Percentiles rank a stretch among this genome's conserved stretches.
Conservation (phyloP, 2,329 filamentous ascomycete species). For the Cladosporium sp. region DNA sequence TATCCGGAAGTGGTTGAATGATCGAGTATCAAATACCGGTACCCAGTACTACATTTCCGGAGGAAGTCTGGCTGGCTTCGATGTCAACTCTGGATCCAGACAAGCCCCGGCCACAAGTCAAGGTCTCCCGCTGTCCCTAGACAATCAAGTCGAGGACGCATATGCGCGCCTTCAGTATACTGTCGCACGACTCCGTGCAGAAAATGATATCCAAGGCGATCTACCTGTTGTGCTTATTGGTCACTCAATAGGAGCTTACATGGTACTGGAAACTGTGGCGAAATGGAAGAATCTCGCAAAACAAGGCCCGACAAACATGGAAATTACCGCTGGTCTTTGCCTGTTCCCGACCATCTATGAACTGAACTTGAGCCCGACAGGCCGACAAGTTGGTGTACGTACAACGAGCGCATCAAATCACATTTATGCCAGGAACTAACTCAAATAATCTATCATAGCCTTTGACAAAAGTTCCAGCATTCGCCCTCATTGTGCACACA, state of each 20-base stretch:
- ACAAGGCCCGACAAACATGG: conserved; percentile 3
- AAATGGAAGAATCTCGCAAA: conserved; percentile 25
- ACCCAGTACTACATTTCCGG: conserved; percentile 49
- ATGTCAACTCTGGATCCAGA: conserved; percentile 29
- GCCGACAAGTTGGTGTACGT: conserved; percentile 43
- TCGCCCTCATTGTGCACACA: conserved; percentile 37
- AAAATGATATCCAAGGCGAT: neutral
- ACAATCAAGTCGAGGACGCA: conserved; percentile 11
- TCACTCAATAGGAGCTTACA: conserved; percentile 50
- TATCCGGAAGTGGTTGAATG: conserved; percentile 43
- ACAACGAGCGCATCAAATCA: neutral
- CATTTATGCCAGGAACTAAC: neutral
- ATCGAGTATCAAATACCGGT: conserved; percentile 2
- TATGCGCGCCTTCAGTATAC: conserved; percentile 3
- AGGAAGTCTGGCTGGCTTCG: conserved; percentile 46
- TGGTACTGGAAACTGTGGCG: conserved; percentile 41
- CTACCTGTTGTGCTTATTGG: conserved; percentile 43
- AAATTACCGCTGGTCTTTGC: conserved; percentile 38
- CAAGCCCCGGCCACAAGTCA: conserved; percentile 18
- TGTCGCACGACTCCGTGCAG: neutral
- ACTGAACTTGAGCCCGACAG: conserved; percentile 46
- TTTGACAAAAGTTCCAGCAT: conserved; percentile 32
- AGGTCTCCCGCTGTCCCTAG: conserved; percentile 6
- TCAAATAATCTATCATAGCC: conserved; percentile 11
- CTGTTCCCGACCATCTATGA: conserved; percentile 52